Evolutionary conservation across 306 rosid genomes (phyloP), one percentile per base, ranked within the genome.

Genomic region (Vigna reflexopilosa): DNA sequence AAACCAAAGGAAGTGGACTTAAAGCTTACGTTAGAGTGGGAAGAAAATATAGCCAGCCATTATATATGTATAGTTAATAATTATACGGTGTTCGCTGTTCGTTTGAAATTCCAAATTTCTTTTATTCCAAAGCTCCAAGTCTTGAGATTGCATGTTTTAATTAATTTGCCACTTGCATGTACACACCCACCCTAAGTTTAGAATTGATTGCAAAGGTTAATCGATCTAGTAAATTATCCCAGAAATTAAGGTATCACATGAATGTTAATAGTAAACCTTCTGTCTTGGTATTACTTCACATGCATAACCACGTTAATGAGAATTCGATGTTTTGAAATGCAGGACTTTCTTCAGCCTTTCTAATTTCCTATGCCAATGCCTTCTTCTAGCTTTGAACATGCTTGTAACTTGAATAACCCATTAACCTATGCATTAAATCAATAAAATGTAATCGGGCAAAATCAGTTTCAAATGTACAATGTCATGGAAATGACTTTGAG

Each of bases 401-500:
- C 13, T 13, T 20, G n/a, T 44, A 63, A 34, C 68, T 63, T 9
- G 36, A 64, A 50, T 44, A 75, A 51, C 61, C 48, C 11, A 70
- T 15, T 70, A 70, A 20, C 56, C 77, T 72, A 28, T 38, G 67
- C 83, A 85, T 59, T 77, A 38, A 73, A 73, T 14, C 40, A 71
- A 58, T 38, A 56, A 36, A 67, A 70, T 73, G 42, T 70, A 65
- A 55, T 63, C n/a, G 45, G 62, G 55, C 47, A 77, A 52, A 78
- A 55, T 64, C 59, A 70, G 24, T 73, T 74, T 80, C 81, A 56
- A 73, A 83, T 80, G 70, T 49, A 80, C 87, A 80, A 48, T 69
- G 72, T 70, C 52, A 61, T 22, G 73, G 74, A 63, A 50, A 50
- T 47, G 63, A 69, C 67, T 67, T 69, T 42, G 11, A 66, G 64